Evolutionary conservation across 2,329 filamentous ascomycete genomes (phyloP).

Genomic region (Fusarium duplospermum): DNA sequence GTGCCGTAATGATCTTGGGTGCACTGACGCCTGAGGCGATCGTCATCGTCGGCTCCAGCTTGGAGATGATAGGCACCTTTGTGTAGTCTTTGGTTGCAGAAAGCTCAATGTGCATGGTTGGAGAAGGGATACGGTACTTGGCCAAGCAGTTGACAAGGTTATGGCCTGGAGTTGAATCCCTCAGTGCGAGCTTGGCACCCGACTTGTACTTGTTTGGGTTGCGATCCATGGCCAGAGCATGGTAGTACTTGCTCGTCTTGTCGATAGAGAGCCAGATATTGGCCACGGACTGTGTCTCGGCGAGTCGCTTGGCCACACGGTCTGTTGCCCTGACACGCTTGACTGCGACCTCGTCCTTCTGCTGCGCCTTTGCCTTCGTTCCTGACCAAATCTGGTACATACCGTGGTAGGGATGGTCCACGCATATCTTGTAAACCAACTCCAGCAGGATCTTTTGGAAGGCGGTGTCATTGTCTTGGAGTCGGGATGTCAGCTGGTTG

Average conservation of each 20-base stretch:
- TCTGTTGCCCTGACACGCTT: constrained; percentile 80
- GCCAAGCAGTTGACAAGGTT: constrained; percentile 72
- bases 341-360: constrained; percentile 78
- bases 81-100: constrained; percentile 80
- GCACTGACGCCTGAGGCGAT: constrained; percentile 92
- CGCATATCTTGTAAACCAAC: constrained; percentile 85
- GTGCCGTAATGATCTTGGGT: constrained; percentile 89
- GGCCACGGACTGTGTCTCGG: constrained; percentile 61
- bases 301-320: constrained; percentile 72
- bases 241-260: constrained; percentile 76
- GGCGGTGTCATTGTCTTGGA: constrained; percentile 75
- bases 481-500: constrained; percentile 95
- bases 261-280: constrained; percentile 78
- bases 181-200: constrained; percentile 72
- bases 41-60: constrained; percentile 79
- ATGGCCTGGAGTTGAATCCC: constrained; percentile 71
- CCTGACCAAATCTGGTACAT: constrained; percentile 97
- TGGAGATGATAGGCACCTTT: constrained; percentile 77
- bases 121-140: constrained; percentile 81
- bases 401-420: constrained; percentile 94
- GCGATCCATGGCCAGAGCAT: constrained; percentile 72
- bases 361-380: constrained; percentile 74
- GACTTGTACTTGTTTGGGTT: constrained; percentile 75
- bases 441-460: constrained; percentile 83
- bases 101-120: constrained; percentile 87